These are phyloP conservation scores for Trypethelium eluteriae DNA, from an alignment of 495 filamentous ascomycete genomes.

Conservation along the genomic window DNA sequence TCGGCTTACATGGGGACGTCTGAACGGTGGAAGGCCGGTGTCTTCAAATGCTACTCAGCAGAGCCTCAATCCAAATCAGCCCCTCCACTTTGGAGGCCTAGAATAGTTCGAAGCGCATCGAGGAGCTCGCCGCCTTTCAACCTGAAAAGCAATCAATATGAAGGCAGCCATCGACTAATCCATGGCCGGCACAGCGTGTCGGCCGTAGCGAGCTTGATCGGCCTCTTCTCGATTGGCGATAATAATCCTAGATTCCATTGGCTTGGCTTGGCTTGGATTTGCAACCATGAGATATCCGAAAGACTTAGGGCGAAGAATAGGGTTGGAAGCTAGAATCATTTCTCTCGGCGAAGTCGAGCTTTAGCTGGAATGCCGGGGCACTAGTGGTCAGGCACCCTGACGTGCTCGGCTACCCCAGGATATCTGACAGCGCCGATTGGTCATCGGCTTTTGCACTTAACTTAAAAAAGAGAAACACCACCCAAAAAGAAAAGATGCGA, in stretches of 20 bases:
- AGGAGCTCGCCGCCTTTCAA: background rate
- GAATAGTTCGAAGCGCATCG: background rate
- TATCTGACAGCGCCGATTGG: too few species aligned
- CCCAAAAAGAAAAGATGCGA: too few species aligned
- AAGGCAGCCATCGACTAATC: background rate
- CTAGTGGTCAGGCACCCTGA: too few species aligned
- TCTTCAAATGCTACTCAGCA: background rate
- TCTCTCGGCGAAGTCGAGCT: too few species aligned
- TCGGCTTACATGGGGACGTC: background rate
- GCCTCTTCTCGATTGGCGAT: background rate
- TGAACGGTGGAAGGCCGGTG: background rate
- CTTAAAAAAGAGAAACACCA: too few species aligned
- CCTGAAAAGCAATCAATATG: background rate
- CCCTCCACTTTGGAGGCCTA: background rate
- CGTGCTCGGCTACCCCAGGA: too few species aligned
- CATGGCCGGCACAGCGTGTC: background rate
- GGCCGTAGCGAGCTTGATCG: background rate
- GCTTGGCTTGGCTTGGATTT: background rate
- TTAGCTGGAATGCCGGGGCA: too few species aligned
- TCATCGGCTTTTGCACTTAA: too few species aligned
- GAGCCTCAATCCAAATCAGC: background rate
- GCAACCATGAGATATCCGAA: background rate
- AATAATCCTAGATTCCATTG: too few species aligned
- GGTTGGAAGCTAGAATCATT: too few species aligned
- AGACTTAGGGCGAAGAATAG: too few species aligned